A percentile compares a stretch with the other conserved stretches of the same genome.
Conservation (phyloP, 441 rosid species). For the Syzygium syzygioides region DNA sequence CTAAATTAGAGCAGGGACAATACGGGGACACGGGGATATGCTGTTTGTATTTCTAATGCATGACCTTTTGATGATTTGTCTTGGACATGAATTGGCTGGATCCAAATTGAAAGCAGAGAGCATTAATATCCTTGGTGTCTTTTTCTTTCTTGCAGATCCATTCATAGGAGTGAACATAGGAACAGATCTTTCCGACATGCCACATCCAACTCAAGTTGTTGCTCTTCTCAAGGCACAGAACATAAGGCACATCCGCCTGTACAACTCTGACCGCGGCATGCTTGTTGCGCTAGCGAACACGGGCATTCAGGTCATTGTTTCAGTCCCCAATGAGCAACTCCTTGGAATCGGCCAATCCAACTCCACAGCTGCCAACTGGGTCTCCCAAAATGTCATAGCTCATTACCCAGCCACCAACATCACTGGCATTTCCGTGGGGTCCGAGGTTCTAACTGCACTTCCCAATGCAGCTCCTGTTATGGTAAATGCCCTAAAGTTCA, state of each 20-base stretch:
- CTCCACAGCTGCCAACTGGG: slow-evolving; percentile 15
- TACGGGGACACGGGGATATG: background rate
- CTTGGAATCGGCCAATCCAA: slow-evolving; percentile 12
- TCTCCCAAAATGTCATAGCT: slow-evolving; percentile 7
- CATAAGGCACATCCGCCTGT: slow-evolving; percentile 5
- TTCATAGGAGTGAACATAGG: slow-evolving; percentile 7
- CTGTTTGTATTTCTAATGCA: background rate
- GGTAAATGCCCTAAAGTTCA: slow-evolving; percentile 7
- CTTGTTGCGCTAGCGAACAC: slow-evolving; percentile 8
- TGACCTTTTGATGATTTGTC: background rate
- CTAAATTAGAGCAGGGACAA: background rate
- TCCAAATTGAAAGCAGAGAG: background rate
- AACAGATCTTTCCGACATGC: slow-evolving; percentile 8
- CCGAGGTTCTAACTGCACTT: slow-evolving; percentile 3
- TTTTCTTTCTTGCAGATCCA: background rate
- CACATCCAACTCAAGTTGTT: slow-evolving; percentile 12
- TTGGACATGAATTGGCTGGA: background rate
- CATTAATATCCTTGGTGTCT: background rate
- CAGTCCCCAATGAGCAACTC: slow-evolving; percentile 8
- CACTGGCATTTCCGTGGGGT: slow-evolving; percentile 2
- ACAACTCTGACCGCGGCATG: slow-evolving; percentile 7
- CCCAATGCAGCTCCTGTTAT: slow-evolving; percentile 11
- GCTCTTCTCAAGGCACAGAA: slow-evolving; percentile 10
- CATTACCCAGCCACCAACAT: slow-evolving; percentile 10
- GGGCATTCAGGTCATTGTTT: slow-evolving; percentile 4